Base-by-base conservation (phyloP, 371 early-diverging fungal species). In the Smittium mucronatum region DNA sequence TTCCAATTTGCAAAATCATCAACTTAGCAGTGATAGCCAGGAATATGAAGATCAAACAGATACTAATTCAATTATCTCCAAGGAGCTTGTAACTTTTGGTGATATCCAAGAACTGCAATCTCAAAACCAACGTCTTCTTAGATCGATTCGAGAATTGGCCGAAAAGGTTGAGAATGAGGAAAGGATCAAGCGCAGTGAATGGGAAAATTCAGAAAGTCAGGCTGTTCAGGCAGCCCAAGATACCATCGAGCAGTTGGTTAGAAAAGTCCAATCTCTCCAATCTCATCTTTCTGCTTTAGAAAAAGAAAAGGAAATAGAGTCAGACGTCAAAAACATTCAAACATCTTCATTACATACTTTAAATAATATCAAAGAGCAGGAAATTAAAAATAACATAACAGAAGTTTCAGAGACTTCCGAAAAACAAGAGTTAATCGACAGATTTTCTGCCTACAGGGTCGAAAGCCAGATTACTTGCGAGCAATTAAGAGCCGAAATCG, bases 111-210 rank as follows among this genome's bases (percentile, higher is more conserved):
- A 82, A 32, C 68, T 85, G 33, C 84, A 82, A 57, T 76, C 76
- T 30, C 85, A 85, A 72, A 85, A 85, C 80, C 82, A 82, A 66
- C 73, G 82, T 15, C 82, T 85, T 58, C 76, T 85, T 47, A 77
- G 79, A 47, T 75, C 79, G 0, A 81, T 82, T 21, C 82, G 85
- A 1, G 76, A 83, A 60, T 70, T 83, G 63, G 81, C 78, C 1
- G 72, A 70, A 63, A 77, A 78, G 57, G 74, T 79, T 1, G 81
- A 78, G 31, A 74, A 75, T 30, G 80, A 81, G 2, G 83, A 84
- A 63, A 74, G 75, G 33, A 63, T 68, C 1, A 67, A 73, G 59
- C 73, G 75, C 2, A 75, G 71, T 33, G 75, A 71, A 5, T 70
- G 70, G 60, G 80, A 75, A 63, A 75, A 76, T 34, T 79, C 74